Evolutionary conservation across 129 eudicot species (phyloP), one percentile per base, ranked within the genome.

Genomic region (Flaveria ramosissima): DNA sequence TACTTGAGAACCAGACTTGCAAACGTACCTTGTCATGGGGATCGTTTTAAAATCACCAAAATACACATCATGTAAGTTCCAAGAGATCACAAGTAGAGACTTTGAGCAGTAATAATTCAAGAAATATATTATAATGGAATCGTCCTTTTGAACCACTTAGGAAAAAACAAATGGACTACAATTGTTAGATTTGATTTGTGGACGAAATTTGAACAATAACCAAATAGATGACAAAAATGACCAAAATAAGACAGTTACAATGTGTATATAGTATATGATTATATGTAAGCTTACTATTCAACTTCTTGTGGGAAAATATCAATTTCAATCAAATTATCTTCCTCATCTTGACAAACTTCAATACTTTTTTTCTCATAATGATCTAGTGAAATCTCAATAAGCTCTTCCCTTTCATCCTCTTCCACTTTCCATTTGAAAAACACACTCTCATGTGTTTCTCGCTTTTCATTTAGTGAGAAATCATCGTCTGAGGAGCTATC

Each of bases 311-410:
- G 78, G 45, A 73, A 85, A 63, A 94, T 77, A 56, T 94, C 90
- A 72, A 94, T 91, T 77, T 94, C 99, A 39, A 94, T 94, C 66
- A 91, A 73, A 81, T 82, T 89, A 39, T 94, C 98, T 73, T 94
- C 98, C 17, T 93, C 98, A 16, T 24, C 84, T 45, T 78, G 83
- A 53, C 62, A 64, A 57, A 75, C 39, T 52, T 78, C 85, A 46
- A 62, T 69, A 19, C 69, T 60, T 70, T 70, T 79, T 83, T 78
- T 82, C 76, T 72, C 87, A 53, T 80, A 30, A 32, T 3, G 75
- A 26, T 86, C 96, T 62, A 90, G 66, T 17, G 81, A 87, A 67
- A 94, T 94, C 85, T 94, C 99, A 59, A 94, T 91, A 72, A 91
- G 70, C 42, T 90, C 97, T 27, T 90, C 96, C 46, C 71, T 78